Evolutionary conservation across 129 eudicot genomes (phyloP).

Genomic region (Centrapalus pauciflorus): DNA sequence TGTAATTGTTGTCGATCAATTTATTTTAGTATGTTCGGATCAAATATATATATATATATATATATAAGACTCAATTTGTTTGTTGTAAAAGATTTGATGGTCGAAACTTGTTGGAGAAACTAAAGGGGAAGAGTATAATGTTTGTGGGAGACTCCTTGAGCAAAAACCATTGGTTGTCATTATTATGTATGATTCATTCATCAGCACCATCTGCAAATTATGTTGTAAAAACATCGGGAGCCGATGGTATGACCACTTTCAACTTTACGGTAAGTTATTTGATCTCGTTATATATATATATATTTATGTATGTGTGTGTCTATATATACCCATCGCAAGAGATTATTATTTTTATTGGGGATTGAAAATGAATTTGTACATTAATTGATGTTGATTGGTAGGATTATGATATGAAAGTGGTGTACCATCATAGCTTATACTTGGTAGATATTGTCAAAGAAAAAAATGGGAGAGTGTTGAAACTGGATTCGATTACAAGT

Average conservation of each 20-base stretch:
- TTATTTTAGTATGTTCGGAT: neutral
- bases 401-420: conserved; percentile 52
- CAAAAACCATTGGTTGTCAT: conserved; percentile 65
- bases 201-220: conserved; percentile 27
- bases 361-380: neutral
- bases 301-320: no score
- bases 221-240: conserved; percentile 11
- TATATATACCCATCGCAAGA: no score
- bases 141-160: conserved; percentile 79
- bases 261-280: conserved; percentile 17
- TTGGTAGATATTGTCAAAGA: conserved; percentile 57
- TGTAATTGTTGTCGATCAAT: neutral
- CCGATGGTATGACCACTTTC: conserved; percentile 19
- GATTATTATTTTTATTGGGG: no score
- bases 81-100: conserved; percentile 40
- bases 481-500: conserved; percentile 46
- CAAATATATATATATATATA: neutral
- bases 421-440: conserved; percentile 43
- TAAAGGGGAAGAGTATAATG: conserved; percentile 49
- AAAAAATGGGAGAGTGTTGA: conserved; percentile 43
- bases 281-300: neutral
- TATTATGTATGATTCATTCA: conserved; percentile 59
- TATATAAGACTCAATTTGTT: neutral
- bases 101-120: conserved; percentile 36
- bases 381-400: conserved; percentile 19